Conservation (phyloP, 768 basidiomycete genomes). For the Lentinula sp. region DNA sequence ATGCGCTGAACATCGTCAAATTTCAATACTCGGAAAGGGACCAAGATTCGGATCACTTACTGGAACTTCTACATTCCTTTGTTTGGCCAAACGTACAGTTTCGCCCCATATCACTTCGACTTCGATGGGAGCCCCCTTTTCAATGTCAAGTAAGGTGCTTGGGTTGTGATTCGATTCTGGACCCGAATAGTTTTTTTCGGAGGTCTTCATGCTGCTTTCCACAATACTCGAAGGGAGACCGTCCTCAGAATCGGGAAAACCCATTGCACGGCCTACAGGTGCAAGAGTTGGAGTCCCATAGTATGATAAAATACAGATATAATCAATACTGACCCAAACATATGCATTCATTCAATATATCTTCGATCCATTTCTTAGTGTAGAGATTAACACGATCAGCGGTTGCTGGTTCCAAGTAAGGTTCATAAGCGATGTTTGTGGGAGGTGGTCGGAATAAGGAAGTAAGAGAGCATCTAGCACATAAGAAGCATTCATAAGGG, state of each 20-base stretch:
- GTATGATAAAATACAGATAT: too few relatives aligned
- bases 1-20: neutral
- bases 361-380: slow-evolving; percentile 41
- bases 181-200: slow-evolving; percentile 28
- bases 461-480: slow-evolving; percentile 33
- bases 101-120: slow-evolving; percentile 63
- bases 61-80: slow-evolving; percentile 30
- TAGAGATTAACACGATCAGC: slow-evolving; percentile 33
- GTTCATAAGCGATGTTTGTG: slow-evolving; percentile 25
- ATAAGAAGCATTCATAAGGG: neutral
- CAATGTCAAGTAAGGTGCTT: slow-evolving; percentile 60
- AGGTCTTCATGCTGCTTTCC: slow-evolving; percentile 30
- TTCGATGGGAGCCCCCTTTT: slow-evolving; percentile 52
- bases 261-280: slow-evolving; percentile 24
- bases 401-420: slow-evolving; percentile 33
- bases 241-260: slow-evolving; percentile 39
- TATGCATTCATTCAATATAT: slow-evolving; percentile 39
- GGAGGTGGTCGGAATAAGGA: slow-evolving; percentile 46
- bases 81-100: slow-evolving; percentile 46
- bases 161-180: slow-evolving; percentile 43
- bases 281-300: neutral
- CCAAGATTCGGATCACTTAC: neutral
- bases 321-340: slow-evolving; percentile 24
- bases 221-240: slow-evolving; percentile 43
- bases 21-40: neutral